These are phyloP conservation scores for Thamnidium elegans DNA, from an alignment of 192 early-diverging fungal genomes.

Conservation along the genomic window DNA sequence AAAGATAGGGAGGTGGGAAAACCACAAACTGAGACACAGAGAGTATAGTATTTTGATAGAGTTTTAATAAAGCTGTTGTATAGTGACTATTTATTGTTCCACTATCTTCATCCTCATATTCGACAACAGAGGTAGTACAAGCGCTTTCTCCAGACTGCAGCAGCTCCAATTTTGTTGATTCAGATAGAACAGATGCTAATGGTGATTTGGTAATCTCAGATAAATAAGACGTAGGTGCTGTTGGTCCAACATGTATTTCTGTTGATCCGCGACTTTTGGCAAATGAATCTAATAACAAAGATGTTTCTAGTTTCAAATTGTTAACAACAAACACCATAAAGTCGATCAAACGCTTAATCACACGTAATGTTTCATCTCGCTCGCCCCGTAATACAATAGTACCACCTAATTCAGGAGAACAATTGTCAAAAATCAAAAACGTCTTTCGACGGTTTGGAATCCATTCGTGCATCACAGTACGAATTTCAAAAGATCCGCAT, in stretches of 20 bases:
- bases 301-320: slow-evolving; percentile 84
- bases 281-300: slow-evolving; percentile 75
- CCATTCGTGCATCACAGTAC: slow-evolving; percentile 77
- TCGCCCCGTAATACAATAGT: slow-evolving; percentile 91
- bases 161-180: no score
- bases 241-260: background rate
- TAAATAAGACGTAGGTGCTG: background rate
- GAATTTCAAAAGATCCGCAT: slow-evolving; percentile 72
- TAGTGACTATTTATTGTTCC: slow-evolving; percentile 27
- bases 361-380: slow-evolving; percentile 54
- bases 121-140: background rate
- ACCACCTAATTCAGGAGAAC: slow-evolving; percentile 73
- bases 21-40: slow-evolving; percentile 86
- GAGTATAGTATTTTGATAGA: slow-evolving; percentile 70
- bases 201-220: no score
- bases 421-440: slow-evolving; percentile 88
- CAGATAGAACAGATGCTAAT: no score
- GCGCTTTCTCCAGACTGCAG: background rate
- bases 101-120: slow-evolving; percentile 23
- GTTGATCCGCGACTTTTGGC: slow-evolving; percentile 29
- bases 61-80: slow-evolving; percentile 39
- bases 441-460: slow-evolving; percentile 82
- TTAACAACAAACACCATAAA: slow-evolving; percentile 85
- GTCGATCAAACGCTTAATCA: slow-evolving; percentile 80
- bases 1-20: slow-evolving; percentile 83